Evolutionary conservation across 1,139 yeast genomes (phyloP), one percentile per base, ranked within the genome.

Genomic region (Yamadazyma aaseri): DNA sequence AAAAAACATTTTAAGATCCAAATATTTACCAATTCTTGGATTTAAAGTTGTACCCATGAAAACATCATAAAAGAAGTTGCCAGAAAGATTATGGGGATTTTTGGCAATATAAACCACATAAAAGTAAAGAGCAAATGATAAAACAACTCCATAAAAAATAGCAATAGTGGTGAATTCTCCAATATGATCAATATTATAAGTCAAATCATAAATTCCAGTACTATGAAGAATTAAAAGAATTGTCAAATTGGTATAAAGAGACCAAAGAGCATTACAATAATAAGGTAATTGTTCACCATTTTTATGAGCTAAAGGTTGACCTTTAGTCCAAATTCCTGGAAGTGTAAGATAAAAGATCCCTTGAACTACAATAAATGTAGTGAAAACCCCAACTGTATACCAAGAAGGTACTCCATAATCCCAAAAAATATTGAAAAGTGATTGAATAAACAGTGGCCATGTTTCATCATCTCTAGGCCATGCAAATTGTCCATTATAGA

Each of bases 1-100:
- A 56, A 89, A 92, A 62, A 90, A 92, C 95, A 92, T 86, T 71
- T 92, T 92, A 58, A 89, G 70, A 58, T 92, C 98, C 46, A 70
- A 58, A 51, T 90, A 76, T 51, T 82, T 80, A 27, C 97, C 97
- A 55, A 92, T 72, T 57, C 98, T 76, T 44, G 98, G 98, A 63
- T 94, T 92, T 56, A 94, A 76, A 32, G 96, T 95, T 10, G 96
- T 96, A 27, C 98, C 98, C 95, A 92, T 82, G 66, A 92, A 92
- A 53, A 89, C 71, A 61, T 92, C 98, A 57, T 90, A 92, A 46
- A 90, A 62, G 52, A 76, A 83, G 60, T 85, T 87, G 11, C 97
- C 97, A 8, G 97, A 81, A 92, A 92, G 79, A 44, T 95, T 73
- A 54, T 86, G 92, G 61, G 79, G 84, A 55, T 82, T 90, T 28